Percentiles rank a stretch among this genome's conserved stretches.
Conservation (phyloP, 2,329 filamentous ascomycete genomes). For the Ophidiomyces ophidiicola region DNA sequence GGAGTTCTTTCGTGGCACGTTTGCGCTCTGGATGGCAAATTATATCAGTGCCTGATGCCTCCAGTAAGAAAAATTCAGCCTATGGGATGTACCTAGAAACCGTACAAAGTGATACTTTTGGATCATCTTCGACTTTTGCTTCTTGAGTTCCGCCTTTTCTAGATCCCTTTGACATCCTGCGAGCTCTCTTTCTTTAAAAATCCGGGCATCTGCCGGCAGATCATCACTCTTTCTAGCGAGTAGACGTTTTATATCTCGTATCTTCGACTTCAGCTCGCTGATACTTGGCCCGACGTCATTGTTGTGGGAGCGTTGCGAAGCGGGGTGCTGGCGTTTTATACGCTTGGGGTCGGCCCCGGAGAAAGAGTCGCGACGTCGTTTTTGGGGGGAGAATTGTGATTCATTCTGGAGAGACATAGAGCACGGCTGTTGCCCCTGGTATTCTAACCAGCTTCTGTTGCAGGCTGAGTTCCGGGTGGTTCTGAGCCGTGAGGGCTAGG, state of each 20-base stretch:
- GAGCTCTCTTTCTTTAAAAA: constrained; percentile 49
- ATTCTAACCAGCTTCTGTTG: no score
- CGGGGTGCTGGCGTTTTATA: constrained; percentile 6
- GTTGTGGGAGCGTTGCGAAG: not conserved
- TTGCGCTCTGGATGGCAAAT: constrained; percentile 27
- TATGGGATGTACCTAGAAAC: constrained; percentile 41
- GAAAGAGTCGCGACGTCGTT: constrained; percentile 5
- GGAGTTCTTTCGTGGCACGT: constrained; percentile 31
- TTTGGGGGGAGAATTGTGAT: constrained; percentile 4
- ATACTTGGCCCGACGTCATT: constrained; percentile 22
- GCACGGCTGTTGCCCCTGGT: not conserved
- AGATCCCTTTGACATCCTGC: constrained; percentile 46
- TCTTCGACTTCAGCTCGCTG: constrained; percentile 43
- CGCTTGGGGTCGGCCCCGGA: constrained; percentile 3
- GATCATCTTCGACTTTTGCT: constrained; percentile 45
- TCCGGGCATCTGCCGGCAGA: constrained; percentile 43
- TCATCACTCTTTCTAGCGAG: constrained; percentile 32
- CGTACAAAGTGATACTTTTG: constrained; percentile 53
- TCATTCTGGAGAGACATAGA: constrained; percentile 7
- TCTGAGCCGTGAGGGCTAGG: no score
- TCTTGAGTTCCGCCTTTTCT: constrained; percentile 36
- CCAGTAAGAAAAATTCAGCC: constrained; percentile 9
- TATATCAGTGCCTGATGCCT: not conserved
- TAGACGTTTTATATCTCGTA: constrained; percentile 44
- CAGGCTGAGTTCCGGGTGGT: no score